These are phyloP conservation scores for Pyricularia grisea DNA, from an alignment of 2,329 filamentous ascomycete genomes.

Conservation along the genomic window DNA sequence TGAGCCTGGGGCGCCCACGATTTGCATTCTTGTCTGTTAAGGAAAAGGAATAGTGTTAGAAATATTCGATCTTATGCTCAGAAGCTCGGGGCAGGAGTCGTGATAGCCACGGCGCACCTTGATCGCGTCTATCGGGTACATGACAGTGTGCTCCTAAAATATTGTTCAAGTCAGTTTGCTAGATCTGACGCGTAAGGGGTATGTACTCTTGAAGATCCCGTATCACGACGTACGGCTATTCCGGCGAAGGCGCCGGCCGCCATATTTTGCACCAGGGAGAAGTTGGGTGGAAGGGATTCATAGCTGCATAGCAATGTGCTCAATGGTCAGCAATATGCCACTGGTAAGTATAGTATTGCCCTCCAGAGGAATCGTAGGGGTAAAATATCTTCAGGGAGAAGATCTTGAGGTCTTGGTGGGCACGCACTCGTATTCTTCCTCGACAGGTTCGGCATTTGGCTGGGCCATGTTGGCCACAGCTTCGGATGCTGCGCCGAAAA, in stretches of 20 bases:
- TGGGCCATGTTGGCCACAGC: constrained; percentile 63
- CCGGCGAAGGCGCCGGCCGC: constrained; percentile 91
- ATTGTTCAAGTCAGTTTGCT: neutral
- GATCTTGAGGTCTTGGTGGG: neutral
- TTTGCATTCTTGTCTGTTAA: constrained; percentile 88
- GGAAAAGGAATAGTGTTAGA: constrained; percentile 11
- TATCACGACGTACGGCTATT: constrained; percentile 61
- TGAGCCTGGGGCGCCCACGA: constrained; percentile 73
- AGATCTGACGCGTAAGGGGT: neutral
- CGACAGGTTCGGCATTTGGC: constrained; percentile 48
- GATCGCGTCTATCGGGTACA: constrained; percentile 97
- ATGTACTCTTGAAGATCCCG: neutral
- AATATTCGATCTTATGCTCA: neutral
- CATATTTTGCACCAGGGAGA: constrained; percentile 92
- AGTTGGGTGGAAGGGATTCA: constrained; percentile 89
- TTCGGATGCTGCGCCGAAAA: constrained; percentile 54
- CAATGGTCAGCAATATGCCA: constrained; percentile 9
- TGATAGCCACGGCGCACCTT: constrained; percentile 54
- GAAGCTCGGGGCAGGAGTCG: neutral
- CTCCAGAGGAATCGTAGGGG: neutral
- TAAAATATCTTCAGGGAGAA: neutral
- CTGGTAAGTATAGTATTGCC: neutral
- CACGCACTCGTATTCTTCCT: constrained; percentile 59
- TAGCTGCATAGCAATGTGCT: constrained; percentile 43
- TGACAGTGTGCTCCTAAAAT: constrained; percentile 85